Conservation (phyloP, 2,329 filamentous ascomycete genomes). For the Aspergillus intermedius region DNA sequence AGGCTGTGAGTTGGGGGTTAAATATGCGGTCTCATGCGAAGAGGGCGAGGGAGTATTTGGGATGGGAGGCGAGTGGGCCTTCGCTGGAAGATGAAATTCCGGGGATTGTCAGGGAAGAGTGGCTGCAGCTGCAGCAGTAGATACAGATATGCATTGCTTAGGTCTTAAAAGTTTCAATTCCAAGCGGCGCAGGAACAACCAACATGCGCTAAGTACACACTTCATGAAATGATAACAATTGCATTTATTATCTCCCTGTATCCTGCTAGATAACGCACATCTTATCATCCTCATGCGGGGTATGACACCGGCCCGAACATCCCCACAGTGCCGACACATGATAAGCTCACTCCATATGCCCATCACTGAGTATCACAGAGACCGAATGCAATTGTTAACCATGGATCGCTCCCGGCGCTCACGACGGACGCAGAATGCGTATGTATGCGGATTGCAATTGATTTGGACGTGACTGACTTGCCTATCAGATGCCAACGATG, state of each 20-base stretch:
- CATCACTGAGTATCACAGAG: background rate
- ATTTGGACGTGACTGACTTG: background rate
- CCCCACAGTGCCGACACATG: background rate
- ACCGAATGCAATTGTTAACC: background rate
- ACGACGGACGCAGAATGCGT: slow-evolving; percentile 17
- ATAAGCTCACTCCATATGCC: background rate
- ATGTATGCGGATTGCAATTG: background rate
- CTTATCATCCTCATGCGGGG: no score
- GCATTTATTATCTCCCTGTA: no score
- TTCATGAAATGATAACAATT: no score
- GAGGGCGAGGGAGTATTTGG: slow-evolving; percentile 2
- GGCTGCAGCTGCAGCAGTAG: background rate
- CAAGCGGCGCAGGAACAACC: no score
- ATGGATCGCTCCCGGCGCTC: slow-evolving; percentile 11
- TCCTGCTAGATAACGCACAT: no score
- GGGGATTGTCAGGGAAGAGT: slow-evolving; percentile 6
- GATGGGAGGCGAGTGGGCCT: slow-evolving; percentile 1
- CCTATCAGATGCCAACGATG: slow-evolving; percentile 30
- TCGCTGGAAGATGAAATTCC: slow-evolving; percentile 1
- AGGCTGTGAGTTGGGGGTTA: slow-evolving; percentile 9
- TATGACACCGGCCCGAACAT: no score
- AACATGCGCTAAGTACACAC: no score
- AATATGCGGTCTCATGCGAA: slow-evolving; percentile 6
- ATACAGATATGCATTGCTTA: no score
- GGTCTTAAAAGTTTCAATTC: no score